A percentile compares a stretch with the other conserved stretches of the same genome.
phyloP scores from a whole-genome alignment of 768 basidiomycete genomes.

The Cystofilobasidium ferigula region DNA sequence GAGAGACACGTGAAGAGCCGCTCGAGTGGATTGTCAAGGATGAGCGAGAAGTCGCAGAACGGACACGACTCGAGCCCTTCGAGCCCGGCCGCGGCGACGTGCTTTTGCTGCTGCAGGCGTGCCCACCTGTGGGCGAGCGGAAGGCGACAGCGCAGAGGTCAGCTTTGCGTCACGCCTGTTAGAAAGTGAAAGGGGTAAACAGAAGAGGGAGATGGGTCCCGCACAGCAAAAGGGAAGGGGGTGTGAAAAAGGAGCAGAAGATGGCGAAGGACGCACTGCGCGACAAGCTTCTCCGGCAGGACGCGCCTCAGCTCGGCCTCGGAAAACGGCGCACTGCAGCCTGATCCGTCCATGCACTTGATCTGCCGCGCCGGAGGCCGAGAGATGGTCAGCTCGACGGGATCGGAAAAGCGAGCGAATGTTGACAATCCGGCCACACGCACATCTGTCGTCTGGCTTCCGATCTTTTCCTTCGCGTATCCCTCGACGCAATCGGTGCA shows the following conservation, averaged over 20 bases:
- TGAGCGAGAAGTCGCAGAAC: constrained; percentile 73
- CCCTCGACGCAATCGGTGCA: constrained; percentile 59
- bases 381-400: not conserved
- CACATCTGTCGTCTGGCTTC: constrained; percentile 35
- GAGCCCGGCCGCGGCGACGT: constrained; percentile 64
- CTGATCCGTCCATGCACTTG: constrained; percentile 71
- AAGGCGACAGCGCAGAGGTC: not conserved
- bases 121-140: constrained; percentile 29
- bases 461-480: constrained; percentile 57
- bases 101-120: constrained; percentile 57
- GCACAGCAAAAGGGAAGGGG: too few relatives aligned
- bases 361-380: constrained; percentile 38
- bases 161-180: too few relatives aligned
- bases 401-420: not conserved
- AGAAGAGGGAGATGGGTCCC: too few relatives aligned
- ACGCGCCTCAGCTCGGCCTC: constrained; percentile 21
- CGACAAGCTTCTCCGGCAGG: constrained; percentile 8
- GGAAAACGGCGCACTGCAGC: constrained; percentile 55
- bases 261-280: constrained; percentile 3
- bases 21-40: constrained; percentile 60
- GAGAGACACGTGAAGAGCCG: constrained; percentile 50
- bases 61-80: constrained; percentile 82
- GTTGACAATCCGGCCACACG: too few relatives aligned
- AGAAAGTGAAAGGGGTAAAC: too few relatives aligned
- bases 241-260: not conserved